Evolutionary conservation across 192 early-diverging fungal genomes (phyloP).

Genomic region (Gonapodya prolifera): DNA sequence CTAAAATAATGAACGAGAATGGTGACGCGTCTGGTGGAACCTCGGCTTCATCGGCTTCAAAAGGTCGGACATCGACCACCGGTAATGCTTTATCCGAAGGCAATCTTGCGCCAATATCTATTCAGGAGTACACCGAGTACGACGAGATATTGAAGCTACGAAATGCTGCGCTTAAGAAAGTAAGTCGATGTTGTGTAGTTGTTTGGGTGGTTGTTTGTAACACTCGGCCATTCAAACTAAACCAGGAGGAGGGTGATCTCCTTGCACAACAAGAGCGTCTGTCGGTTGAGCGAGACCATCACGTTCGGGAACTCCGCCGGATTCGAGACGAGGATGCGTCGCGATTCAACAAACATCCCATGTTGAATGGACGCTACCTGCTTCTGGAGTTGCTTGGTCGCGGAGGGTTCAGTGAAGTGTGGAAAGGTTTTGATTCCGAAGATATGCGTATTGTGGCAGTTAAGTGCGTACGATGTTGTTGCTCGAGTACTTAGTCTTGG

Average conservation of each 20-base stretch:
- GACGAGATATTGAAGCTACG: constrained; percentile 19
- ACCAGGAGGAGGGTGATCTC: constrained; percentile 12
- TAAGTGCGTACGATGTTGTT: neutral
- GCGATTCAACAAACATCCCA: constrained; percentile 14
- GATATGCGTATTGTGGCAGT: constrained; percentile 13
- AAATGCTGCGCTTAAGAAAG: constrained; percentile 9
- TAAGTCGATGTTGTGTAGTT: too few species aligned
- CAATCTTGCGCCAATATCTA: neutral
- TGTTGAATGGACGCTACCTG: constrained; percentile 16
- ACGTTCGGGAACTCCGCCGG: constrained; percentile 12
- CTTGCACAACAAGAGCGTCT: constrained; percentile 7
- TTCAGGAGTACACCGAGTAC: constrained; percentile 1
- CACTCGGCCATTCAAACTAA: neutral
- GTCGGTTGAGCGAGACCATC: constrained; percentile 8
- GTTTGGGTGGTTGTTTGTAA: too few species aligned
- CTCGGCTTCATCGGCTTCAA: neutral
- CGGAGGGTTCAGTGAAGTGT: constrained; percentile 21
- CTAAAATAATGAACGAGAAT: neutral
- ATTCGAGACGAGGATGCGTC: constrained; percentile 16
- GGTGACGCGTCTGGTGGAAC: neutral
- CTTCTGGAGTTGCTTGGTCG: constrained; percentile 14
- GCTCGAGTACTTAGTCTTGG: too few species aligned
- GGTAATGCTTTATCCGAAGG: neutral
- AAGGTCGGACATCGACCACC: neutral
- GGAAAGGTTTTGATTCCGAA: constrained; percentile 14